Evolutionary conservation across 2,329 filamentous ascomycete species (phyloP).

Genomic region (Metarhizium robertsii): DNA sequence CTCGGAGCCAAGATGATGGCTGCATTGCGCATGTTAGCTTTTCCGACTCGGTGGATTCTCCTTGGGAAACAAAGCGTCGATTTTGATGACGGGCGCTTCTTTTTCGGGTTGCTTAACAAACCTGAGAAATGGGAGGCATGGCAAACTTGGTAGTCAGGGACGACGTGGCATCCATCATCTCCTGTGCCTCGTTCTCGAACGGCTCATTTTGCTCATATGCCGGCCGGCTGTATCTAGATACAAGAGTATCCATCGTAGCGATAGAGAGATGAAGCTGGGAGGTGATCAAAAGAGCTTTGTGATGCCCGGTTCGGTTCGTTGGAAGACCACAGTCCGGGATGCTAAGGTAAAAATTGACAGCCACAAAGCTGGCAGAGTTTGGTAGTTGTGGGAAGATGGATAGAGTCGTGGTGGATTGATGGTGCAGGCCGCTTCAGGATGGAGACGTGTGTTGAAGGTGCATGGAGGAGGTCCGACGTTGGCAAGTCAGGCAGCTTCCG

Average conservation of each 20-base stretch:
- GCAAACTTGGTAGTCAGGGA: conserved; percentile 87
- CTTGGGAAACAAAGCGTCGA: not conserved
- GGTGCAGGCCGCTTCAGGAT: not conserved
- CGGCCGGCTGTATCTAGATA: conserved; percentile 82
- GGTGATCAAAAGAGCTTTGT: not conserved
- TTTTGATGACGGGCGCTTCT: too few species aligned
- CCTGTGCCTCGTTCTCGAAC: conserved; percentile 61
- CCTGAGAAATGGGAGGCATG: conserved; percentile 85
- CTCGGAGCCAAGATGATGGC: conserved; percentile 90
- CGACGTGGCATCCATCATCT: conserved; percentile 62
- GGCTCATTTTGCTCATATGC: conserved; percentile 63
- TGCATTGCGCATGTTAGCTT: conserved; percentile 24
- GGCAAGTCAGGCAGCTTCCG: conserved; percentile 32
- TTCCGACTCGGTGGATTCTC: not conserved
- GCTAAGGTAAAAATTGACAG: not conserved
- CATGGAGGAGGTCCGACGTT: not conserved
- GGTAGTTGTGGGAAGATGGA: not conserved
- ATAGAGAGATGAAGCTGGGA: conserved; percentile 1
- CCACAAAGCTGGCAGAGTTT: not conserved
- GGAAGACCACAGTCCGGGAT: not conserved
- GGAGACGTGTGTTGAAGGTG: conserved; percentile 1
- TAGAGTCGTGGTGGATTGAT: not conserved
- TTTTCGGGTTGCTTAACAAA: conserved; percentile 22
- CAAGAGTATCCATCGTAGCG: conserved; percentile 74
- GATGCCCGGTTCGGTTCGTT: not conserved